Evolutionary conservation across 2,329 filamentous ascomycete genomes (phyloP).

Genomic region (Cercospora sp.): DNA sequence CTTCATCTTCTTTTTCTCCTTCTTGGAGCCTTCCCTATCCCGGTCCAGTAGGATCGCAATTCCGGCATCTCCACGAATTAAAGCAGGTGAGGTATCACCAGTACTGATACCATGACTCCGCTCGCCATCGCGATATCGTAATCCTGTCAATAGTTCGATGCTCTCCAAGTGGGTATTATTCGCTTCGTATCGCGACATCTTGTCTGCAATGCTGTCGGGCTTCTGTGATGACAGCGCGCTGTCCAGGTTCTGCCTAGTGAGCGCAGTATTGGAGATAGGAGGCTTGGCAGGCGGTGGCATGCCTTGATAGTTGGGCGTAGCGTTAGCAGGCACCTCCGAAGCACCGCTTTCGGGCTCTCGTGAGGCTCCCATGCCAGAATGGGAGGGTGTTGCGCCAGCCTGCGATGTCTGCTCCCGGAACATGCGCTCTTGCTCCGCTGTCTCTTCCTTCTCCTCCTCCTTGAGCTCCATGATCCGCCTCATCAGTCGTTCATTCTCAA

Average conservation of each 20-base stretch:
- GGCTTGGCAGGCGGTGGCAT: slow-evolving; percentile 70
- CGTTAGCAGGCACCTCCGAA: slow-evolving; percentile 22
- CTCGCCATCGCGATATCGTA: slow-evolving; percentile 86
- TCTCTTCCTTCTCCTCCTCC: slow-evolving; percentile 80
- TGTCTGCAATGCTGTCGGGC: slow-evolving; percentile 77
- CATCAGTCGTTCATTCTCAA: slow-evolving; percentile 85
- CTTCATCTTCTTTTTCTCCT: slow-evolving; percentile 87
- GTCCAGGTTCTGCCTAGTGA: slow-evolving; percentile 80
- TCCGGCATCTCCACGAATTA: slow-evolving; percentile 83
- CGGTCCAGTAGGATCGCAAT: slow-evolving; percentile 81
- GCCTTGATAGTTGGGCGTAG: slow-evolving; percentile 47
- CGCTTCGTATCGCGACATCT: slow-evolving; percentile 79
- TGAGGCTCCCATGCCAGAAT: slow-evolving; percentile 27
- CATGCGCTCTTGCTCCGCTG: slow-evolving; percentile 64
- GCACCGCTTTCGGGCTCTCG: slow-evolving; percentile 24
- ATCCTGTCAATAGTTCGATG: slow-evolving; percentile 89
- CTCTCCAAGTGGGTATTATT: slow-evolving; percentile 73
- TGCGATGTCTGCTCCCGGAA: slow-evolving; percentile 42
- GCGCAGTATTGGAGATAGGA: slow-evolving; percentile 62
- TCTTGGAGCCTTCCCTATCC: slow-evolving; percentile 78
- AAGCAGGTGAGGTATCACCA: slow-evolving; percentile 74
- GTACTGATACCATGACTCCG: slow-evolving; percentile 85
- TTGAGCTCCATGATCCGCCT: slow-evolving; percentile 83
- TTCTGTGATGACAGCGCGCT: slow-evolving; percentile 65
- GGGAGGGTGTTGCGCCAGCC: slow-evolving; percentile 32